Evolutionary conservation across 2,329 filamentous ascomycete genomes (phyloP), one percentile per base, ranked within the genome.

Genomic region (Fulvia fulva): DNA sequence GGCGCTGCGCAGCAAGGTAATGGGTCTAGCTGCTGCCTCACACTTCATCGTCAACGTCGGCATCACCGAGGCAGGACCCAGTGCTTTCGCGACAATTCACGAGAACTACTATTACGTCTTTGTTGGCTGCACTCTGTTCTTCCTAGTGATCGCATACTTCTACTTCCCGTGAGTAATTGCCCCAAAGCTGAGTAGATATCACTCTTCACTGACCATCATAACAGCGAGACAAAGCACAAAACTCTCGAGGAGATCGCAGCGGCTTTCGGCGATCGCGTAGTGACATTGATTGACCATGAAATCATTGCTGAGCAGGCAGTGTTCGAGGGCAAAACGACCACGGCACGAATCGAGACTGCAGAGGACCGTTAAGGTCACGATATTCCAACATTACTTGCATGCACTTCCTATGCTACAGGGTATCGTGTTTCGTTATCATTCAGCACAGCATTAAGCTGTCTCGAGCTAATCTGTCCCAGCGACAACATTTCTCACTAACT

Each of bases 61-160:
- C 22, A 55, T 71, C 25, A 71, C 68, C 16, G 67, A 70, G 62
- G 68, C 67, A 3, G 81, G 81, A 0, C 81, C 81, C 0, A 81
- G 75, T 53, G 81, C 82, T 0, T 83, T 84, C 63, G 79, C 79
- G 16, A 82, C 76, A 45, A 84, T 85, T 54, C 67, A 75, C n/a
- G 78, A 84, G 63, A 84, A 83, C 62, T 85, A 84, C 67, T 84
- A 84, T 67, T 84, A 84, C 59, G 81, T 84, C 21, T 84, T 84
- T 59, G 80, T 83, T 1, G 77, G 64, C 5, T 84, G 81, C 63
- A 78, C 78, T 1, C 25, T 71, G 1, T 77, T 83, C 70, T 84
- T 83, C 70, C 65, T 83, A 0, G 68, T 76, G 1, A 62, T 83
- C 23, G 80, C 79, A 0, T 84, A 81, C 66, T 75, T 83, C 52